Evolutionary conservation across 768 basidiomycete species (phyloP), one percentile per base, ranked within the genome.

Genomic region (Suillus ampliporus): DNA sequence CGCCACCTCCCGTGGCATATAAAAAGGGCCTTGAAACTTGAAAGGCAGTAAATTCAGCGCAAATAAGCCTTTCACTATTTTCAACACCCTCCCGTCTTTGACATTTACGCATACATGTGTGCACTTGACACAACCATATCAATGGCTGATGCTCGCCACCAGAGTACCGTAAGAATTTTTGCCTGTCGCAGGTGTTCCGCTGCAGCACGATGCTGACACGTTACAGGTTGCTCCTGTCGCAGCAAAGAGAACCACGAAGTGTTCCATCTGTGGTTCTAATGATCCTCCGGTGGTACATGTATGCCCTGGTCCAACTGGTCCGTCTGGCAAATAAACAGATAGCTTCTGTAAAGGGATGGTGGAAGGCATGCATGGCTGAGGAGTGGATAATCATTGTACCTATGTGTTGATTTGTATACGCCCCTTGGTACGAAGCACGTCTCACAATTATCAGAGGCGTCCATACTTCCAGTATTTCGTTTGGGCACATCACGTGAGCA

Each of bases 221-320:
- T 38, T 11, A 26, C 15, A 54, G 53, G 21, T 26, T 54, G 21
- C 23, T 38, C 17, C 53, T 54, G 23, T 54, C 15, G 21, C 15
- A 54, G 53, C 53, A 10, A 38, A 38, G 53, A 26, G 37, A 38
- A 17, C 9, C 37, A 54, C 21, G 53, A 61, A 61, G 41, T 61
- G 52, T 14, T 60, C 60, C 59, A 59, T 37, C 15, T 60, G 58
- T 19, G 58, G 58, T 26, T 56, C 58, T 8, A 23, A 51, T 53
- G 58, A 60, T 52, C 28, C 58, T 9, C 19, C 58, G 1, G 35
- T 34, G 17, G 51, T 60, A n/a, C 58, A 60, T 37, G 35, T 60
- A 10, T 60, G 58, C 58, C 44, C 46, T 37, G 58, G 58, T 37
- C 28, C 58, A 14, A 60, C 51, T 19, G 48, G 58, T n/a, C 6